These are phyloP conservation scores for Plasmodium billcollinsi DNA, from an alignment of 169 alveolate species.

Conservation along the genomic window DNA sequence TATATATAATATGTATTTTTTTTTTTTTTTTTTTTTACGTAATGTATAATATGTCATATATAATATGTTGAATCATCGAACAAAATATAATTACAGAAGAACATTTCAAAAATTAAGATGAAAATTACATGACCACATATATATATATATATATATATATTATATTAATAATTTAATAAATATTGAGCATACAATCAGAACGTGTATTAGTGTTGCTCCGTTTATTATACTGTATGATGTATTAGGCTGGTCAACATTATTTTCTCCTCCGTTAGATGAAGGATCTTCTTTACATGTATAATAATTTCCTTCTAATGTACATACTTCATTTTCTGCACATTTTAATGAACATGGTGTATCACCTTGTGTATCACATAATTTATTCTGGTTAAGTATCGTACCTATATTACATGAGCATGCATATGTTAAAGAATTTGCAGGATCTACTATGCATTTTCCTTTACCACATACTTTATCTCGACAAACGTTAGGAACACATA, in stretches of 20 bases:
- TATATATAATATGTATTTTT: too few species aligned
- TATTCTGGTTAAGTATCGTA: slow-evolving; percentile 3
- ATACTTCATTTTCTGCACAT: slow-evolving; percentile 20
- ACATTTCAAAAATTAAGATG: too few species aligned
- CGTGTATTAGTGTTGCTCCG: slow-evolving; percentile 3
- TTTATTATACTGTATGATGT: slow-evolving; percentile 20
- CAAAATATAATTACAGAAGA: too few species aligned
- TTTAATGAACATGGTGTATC: slow-evolving; percentile 24
- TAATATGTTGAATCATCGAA: too few species aligned
- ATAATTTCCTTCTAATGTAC: slow-evolving; percentile 1
- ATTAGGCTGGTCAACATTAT: not conserved
- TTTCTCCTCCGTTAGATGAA: not conserved
- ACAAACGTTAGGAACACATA: slow-evolving; percentile 14
- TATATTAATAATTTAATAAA: not conserved
- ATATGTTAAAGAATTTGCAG: not conserved
- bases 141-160: not conserved
- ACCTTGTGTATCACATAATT: slow-evolving; percentile 20
- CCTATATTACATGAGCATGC: slow-evolving; percentile 48
- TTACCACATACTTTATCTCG: not conserved
- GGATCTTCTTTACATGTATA: slow-evolving; percentile 21
- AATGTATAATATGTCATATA: too few species aligned
- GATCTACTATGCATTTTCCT: slow-evolving; percentile 44
- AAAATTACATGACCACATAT: not conserved
- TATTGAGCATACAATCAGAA: slow-evolving; percentile 16
- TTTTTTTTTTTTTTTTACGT: too few species aligned